Evolutionary conservation across 1,139 yeast genomes (phyloP), one percentile per base, ranked within the genome.

Genomic region (Pichia terricola): DNA sequence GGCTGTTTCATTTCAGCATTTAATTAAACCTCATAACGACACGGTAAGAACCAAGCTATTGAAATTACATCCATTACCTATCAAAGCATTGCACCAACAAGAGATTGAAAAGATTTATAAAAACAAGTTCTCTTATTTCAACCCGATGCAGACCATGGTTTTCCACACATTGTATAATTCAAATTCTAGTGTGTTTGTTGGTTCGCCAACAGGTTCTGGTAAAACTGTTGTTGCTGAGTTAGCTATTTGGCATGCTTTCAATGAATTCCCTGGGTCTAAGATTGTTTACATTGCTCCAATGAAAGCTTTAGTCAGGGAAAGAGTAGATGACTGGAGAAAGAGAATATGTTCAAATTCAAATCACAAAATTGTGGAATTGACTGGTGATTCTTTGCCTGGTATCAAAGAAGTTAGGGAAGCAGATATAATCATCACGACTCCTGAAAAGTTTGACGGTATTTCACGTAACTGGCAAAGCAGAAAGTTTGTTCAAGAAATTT

Each of bases 171-270:
- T 94, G 38, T 94, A 89, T 63, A 81, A 91, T 59, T 67, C 82
- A 2, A 77, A 82, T 51, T 75, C 81, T 3, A 85, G 85, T 61
- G 89, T 83, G 0, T 84, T 94, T 62, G 86, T 94, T 38, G 99
- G 99, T 11, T 89, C 97, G 0, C 99, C 99, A 3, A 94, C 98
- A 2, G 98, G 98, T 31, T 91, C 98, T 0, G 99, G 99, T 53
- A 94, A 94, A 61, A 94, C 98, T 0, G 84, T 91, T 37, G 98
- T 94, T 28, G 96, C 97, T 0, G 99, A 94, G 59, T 67, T 94
- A 49, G 97, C 97, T 0, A 85, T 91, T 16, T 94, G 97, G 97
- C 91, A 87, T 60, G 96, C 97, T 0, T 83, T 88, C 59, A 75
- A 72, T 42, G 80, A 82, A 40, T 79, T 72, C 47, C 95, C 96